Evolutionary conservation across 139 green algal species (phyloP), one percentile per base, ranked within the genome.

Genomic region (Yamagishiella unicocca): DNA sequence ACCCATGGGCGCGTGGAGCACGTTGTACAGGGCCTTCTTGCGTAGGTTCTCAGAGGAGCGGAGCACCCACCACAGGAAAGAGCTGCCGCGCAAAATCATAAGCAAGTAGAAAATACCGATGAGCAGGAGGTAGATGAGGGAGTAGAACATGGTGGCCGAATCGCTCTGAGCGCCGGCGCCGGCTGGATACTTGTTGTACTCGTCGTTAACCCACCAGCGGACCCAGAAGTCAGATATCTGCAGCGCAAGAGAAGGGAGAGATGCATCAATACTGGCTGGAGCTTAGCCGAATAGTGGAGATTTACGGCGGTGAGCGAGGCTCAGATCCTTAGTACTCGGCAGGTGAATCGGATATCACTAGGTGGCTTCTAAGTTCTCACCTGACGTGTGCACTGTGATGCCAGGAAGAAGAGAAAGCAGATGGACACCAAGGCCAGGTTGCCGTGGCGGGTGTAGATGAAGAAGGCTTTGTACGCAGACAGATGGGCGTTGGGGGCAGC

Each of bases 1-100:
- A 87, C 91, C 89, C 29, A 95, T 89, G 45, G 93, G 93, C 22
- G 93, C 90, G 78, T 91, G 89, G 33, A 95, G 64, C 38, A 87
- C 83, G 45, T 87, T 87, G 81, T 87, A 66, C 67, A 87, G 66
- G 43, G 81, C 81, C 33, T n/a, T 38, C 4, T 19, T 10, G 33
- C 81, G 84, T 6, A 87, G 31, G 37, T 62, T 76, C 84, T 93
- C 89, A 9, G 82, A 87, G 70, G 90, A 85, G 77, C 82, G 76
- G 68, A 90, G 87, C 79, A 83, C 90, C 87, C 50, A 91, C 70
- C 70, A 71, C 73, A 93, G 89, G 82, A 95, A 92, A 43, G 76
- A 76, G 77, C 87, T 42, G 25, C 91, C 92, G 61, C 93, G 93
- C 87, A 90, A 88, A 27, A 95, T 12, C 91, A 95, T 94, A 37